Base-by-base conservation (phyloP, 495 filamentous ascomycete genomes). In the Friedmanniomyces simplex region DNA sequence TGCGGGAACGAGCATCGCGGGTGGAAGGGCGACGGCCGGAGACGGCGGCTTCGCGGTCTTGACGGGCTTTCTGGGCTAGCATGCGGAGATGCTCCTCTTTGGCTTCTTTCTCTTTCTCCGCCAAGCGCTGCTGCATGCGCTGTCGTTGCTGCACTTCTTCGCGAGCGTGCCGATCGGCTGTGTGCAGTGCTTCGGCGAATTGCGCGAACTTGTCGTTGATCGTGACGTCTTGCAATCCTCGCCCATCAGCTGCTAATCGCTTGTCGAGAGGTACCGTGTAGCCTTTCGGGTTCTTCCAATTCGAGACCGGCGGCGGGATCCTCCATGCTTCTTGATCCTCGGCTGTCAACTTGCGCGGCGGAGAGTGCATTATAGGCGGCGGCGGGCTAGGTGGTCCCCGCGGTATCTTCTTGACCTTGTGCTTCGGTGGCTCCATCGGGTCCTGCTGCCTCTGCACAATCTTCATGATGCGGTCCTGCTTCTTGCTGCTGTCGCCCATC, bases 171-270 rank as follows among this genome's bases (percentile, higher is more conserved):
- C 93, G 75, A 69, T 99, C 93, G 24, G 93, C 93, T 55, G 90
- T 93, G 67, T 91, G 89, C 25, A 99, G 73, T 0, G 91, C 89
- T 74, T 99, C 93, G 0, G 89, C 84, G 69, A 99, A 95, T 69
- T 93, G 87, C 20, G 93, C 91, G 66, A 97, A 97, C 66, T 97
- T 99, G 75, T 99, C 93, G 72, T 97, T 99, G 68, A 99, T 97
- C 22, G 89, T 85, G 34, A 96, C 87, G 72, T 99, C 93, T 69
- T 95, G 88, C 63, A 97, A 72, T 8, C 88, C 88, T 65, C 94
- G 81, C 1, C 93, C 93, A 72, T 96, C 91, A 1, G 93, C 90
- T n/a, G 93, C 93, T 60, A 99, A 73, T 68, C 93, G 86, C 75
- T 97, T 99, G 67, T 97, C 94, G 22, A 99, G 73, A 2, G 93